Conservation (phyloP, 1,139 yeast species). For the Blastobotrys persicus region DNA sequence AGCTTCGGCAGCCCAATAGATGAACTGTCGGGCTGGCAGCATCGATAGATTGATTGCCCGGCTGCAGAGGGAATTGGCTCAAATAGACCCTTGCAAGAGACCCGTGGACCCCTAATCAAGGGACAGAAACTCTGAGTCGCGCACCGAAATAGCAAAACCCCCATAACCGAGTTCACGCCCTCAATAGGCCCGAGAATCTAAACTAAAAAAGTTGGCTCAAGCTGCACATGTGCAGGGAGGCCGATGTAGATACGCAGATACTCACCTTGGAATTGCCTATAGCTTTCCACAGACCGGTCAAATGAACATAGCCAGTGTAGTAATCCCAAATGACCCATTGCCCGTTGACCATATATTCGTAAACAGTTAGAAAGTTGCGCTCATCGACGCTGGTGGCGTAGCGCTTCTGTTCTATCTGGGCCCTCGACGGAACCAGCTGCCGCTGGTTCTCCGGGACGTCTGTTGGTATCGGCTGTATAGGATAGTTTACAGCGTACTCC, state of each 20-base stretch:
- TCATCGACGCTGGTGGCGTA: constrained; percentile 75
- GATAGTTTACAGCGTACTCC: constrained; percentile 30
- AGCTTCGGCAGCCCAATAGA: no score
- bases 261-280: constrained; percentile 55
- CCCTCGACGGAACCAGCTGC: constrained; percentile 34
- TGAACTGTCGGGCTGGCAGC: no score
- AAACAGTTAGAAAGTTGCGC: constrained; percentile 68
- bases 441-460: constrained; percentile 25
- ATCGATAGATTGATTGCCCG: no score
- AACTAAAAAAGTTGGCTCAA: not conserved
- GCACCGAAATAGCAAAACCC: no score
- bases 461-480: constrained; percentile 27
- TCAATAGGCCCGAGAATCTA: no score
- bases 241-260: not conserved
- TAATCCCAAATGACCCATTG: constrained; percentile 85
- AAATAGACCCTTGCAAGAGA: no score
- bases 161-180: no score
- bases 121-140: no score
- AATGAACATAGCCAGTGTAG: constrained; percentile 81
- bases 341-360: constrained; percentile 62
- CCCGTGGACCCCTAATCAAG: no score
- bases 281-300: constrained; percentile 91
- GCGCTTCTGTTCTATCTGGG: constrained; percentile 50
- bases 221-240: not conserved
- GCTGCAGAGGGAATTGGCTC: no score